Evolutionary conservation across 2,329 filamentous ascomycete genomes (phyloP), one percentile per base, ranked within the genome.

Genomic region (Emmonsiellopsis sp.): DNA sequence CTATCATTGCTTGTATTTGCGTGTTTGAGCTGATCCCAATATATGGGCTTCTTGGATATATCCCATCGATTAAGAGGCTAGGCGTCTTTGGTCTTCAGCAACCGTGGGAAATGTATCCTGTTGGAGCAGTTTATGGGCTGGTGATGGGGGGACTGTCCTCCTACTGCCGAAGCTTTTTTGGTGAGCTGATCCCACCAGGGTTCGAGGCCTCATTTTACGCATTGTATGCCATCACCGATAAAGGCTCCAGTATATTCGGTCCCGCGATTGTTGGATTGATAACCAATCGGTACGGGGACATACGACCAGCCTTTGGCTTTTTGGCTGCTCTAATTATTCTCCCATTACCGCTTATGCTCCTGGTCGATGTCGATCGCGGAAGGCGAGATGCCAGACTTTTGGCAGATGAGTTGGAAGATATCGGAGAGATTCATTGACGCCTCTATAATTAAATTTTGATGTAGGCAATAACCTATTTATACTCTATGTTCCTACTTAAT

Each of bases 181-280:
- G 90, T 40, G 91, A 97, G 68, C 78, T 98, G 53, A 95, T 98
- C 53, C 93, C 93, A 1, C 88, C 89, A 0, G 93, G 93, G 3
- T 94, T 87, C 33, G 93, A 98, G 71, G 91, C 93, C 0, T 91
- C 92, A 0, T 98, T 98, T 66, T 98, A 95, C 66, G 91, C 92
- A 0, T 77, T 98, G 1, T 98, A 97, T 66, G 93, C 93, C 37
- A 96, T 97, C 58, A 97, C 93, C 1, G 93, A 98, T 68, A 98
- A 98, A 70, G 91, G 92, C 1, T 93, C 87, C 21, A 94, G 88
- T 65, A 78, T 97, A 2, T 96, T 98, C 68, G 93, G 93, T 0
- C 93, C 93, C 0, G 87, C 89, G 0, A 92, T 98, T 65, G 93
- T 98, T 0, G 93, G 91, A 1, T 83, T 84, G 10, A 95, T 98